These are phyloP conservation scores for Phoma sp. DNA, from an alignment of 2,329 filamentous ascomycete species.

Conservation along the genomic window DNA sequence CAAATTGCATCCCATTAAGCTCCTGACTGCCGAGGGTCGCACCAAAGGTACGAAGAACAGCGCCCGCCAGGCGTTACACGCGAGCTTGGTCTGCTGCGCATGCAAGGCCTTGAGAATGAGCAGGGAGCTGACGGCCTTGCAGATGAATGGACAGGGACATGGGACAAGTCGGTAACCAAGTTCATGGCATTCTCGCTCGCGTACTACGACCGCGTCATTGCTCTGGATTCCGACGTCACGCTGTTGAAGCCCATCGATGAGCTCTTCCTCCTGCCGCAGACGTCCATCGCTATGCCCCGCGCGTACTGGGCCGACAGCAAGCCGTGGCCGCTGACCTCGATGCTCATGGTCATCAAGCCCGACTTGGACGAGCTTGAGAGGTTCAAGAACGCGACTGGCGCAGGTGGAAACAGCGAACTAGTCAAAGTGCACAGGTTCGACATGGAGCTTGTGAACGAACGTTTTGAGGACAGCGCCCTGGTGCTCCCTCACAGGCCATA, in stretches of 20 bases:
- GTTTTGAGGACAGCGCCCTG: slow-evolving; percentile 64
- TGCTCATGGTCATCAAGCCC: slow-evolving; percentile 68
- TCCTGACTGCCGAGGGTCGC: slow-evolving; percentile 46
- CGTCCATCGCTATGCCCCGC: slow-evolving; percentile 69
- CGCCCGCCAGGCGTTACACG: neutral
- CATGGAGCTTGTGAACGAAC: slow-evolving; percentile 71
- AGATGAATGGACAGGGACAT: slow-evolving; percentile 54
- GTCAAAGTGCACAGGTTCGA: slow-evolving; percentile 58
- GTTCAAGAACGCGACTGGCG: slow-evolving; percentile 39
- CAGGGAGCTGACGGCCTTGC: slow-evolving; percentile 25
- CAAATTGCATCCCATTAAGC: slow-evolving; percentile 55
- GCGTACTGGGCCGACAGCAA: slow-evolving; percentile 71
- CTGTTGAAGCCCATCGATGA: slow-evolving; percentile 71
- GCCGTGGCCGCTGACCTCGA: slow-evolving; percentile 62
- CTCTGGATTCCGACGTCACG: slow-evolving; percentile 68
- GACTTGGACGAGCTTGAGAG: slow-evolving; percentile 57
- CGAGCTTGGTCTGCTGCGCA: slow-evolving; percentile 1
- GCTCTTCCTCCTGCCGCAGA: slow-evolving; percentile 69
- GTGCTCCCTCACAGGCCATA: slow-evolving; percentile 70
- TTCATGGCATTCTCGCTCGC: slow-evolving; percentile 72
- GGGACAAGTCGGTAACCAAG: slow-evolving; percentile 71
- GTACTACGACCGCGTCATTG: slow-evolving; percentile 64
- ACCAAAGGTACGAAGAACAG: slow-evolving; percentile 33
- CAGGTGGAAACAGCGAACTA: slow-evolving; percentile 35
- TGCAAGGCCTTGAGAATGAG: slow-evolving; percentile 4